Percentiles rank a stretch among this genome's conserved stretches.
phyloP scores from a whole-genome alignment of 164 flowering plant species.

The Nelumbo lutea region DNA sequence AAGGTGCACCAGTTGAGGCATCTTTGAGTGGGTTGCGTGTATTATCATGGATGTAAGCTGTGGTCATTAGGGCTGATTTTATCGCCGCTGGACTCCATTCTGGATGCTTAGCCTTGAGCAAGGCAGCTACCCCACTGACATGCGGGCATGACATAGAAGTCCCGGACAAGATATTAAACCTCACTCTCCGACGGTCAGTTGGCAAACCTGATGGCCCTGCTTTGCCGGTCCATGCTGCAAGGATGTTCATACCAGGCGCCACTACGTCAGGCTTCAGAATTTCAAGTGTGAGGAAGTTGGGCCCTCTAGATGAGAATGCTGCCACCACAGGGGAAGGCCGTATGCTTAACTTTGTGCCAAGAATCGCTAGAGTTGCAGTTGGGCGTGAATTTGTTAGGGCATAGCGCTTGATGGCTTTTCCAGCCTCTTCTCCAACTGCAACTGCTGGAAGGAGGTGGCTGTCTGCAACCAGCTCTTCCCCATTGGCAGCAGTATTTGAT shows the following conservation, averaged over 20 bases:
- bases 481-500: constrained; percentile 22
- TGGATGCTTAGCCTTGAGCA: constrained; percentile 33
- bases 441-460: constrained; percentile 31
- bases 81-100: constrained; percentile 39
- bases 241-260: constrained; percentile 38
- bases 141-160: constrained; percentile 45
- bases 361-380: constrained; percentile 24
- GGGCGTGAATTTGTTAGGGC: constrained; percentile 9
- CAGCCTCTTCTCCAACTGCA: constrained; percentile 23
- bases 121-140: constrained; percentile 36
- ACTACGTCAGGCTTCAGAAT: constrained; percentile 35
- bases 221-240: constrained; percentile 30
- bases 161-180: constrained; percentile 31
- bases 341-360: constrained; percentile 25
- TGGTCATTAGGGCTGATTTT: constrained; percentile 37
- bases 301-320: constrained; percentile 41
- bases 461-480: constrained; percentile 32
- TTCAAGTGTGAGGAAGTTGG: constrained; percentile 23
- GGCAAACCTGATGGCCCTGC: constrained; percentile 20
- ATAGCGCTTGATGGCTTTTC: constrained; percentile 25
- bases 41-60: constrained; percentile 32
- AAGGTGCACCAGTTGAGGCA: constrained; percentile 18
- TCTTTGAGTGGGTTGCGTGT: constrained; percentile 22
- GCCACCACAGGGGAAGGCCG: constrained; percentile 30
- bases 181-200: constrained; percentile 23